phyloP scores from a whole-genome alignment of 2,329 filamentous ascomycete species.

The Diaporthe ilicicola region DNA sequence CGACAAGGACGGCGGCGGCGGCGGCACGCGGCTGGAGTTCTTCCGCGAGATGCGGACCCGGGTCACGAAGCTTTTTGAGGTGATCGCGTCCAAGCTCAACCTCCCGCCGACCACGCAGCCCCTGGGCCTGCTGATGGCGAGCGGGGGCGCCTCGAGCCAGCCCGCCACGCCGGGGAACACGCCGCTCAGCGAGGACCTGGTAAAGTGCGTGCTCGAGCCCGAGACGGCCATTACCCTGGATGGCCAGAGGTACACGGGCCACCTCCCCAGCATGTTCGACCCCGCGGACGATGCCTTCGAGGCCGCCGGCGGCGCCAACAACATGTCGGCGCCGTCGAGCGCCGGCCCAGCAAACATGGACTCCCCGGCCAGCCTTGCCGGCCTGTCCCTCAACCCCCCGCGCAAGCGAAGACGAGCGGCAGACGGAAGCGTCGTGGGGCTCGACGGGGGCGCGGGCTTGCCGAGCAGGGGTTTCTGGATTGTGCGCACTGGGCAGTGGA shows the following conservation, averaged over 20 bases:
- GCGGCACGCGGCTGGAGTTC: constrained; percentile 70
- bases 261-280: neutral
- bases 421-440: constrained; percentile 40
- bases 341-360: constrained; percentile 40
- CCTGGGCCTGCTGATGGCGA: constrained; percentile 72
- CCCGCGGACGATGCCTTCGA: constrained; percentile 31
- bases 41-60: constrained; percentile 74
- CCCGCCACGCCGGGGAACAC: constrained; percentile 74
- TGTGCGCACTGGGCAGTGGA: constrained; percentile 75
- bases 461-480: constrained; percentile 61
- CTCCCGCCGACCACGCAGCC: constrained; percentile 68
- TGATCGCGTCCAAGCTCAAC: constrained; percentile 83
- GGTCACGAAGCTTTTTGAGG: constrained; percentile 77
- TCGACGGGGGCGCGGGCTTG: constrained; percentile 21
- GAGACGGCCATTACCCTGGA: constrained; percentile 69
- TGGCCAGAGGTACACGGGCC: constrained; percentile 54
- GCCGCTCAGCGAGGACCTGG: constrained; percentile 73
- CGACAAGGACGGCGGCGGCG: constrained; percentile 37
- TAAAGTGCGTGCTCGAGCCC: constrained; percentile 69
- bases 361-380: constrained; percentile 41
- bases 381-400: constrained; percentile 44
- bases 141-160: constrained; percentile 68
- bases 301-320: neutral
- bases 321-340: constrained; percentile 43
- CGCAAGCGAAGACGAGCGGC: constrained; percentile 55